Conservation (phyloP, 352 stramenopile genomes). For the Elongisporangium undulatum region DNA sequence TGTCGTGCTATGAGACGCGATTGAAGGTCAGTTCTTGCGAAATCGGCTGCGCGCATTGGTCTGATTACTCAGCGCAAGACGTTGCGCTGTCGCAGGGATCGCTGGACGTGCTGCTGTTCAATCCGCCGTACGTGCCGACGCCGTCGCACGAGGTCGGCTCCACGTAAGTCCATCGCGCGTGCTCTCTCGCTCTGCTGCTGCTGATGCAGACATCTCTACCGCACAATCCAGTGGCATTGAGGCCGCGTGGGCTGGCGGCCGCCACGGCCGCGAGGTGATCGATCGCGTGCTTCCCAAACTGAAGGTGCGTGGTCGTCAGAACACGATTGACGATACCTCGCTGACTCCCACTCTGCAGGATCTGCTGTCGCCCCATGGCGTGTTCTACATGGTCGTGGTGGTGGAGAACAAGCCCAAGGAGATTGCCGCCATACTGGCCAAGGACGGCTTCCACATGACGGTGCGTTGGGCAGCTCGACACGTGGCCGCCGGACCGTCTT, state of each 20-base stretch:
- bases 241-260: constrained; percentile 94
- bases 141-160: constrained; percentile 93
- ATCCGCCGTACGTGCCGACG: constrained; percentile 98
- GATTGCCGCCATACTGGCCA: constrained; percentile 74
- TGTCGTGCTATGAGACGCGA: constrained; percentile 51
- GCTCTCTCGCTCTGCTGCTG: no score
- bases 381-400: constrained; percentile 98
- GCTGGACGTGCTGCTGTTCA: constrained; percentile 97
- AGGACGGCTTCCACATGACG: constrained; percentile 64
- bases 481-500: background rate
- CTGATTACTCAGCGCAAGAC: background rate
- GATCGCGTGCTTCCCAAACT: constrained; percentile 93
- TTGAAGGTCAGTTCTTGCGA: constrained; percentile 30
- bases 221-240: constrained; percentile 86
- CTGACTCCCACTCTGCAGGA: constrained; percentile 14
- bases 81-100: constrained; percentile 17
- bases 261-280: constrained; percentile 92
- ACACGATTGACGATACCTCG: background rate
- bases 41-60: background rate
- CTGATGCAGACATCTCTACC: background rate
- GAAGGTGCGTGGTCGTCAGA: constrained; percentile 23
- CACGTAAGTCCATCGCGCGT: constrained; percentile 30
- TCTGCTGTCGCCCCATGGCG: constrained; percentile 74
- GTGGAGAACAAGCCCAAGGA: constrained; percentile 96
- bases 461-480: constrained; percentile 18